phyloP scores from a whole-genome alignment of 2,329 filamentous ascomycete genomes.

The Triangularia setosa region DNA sequence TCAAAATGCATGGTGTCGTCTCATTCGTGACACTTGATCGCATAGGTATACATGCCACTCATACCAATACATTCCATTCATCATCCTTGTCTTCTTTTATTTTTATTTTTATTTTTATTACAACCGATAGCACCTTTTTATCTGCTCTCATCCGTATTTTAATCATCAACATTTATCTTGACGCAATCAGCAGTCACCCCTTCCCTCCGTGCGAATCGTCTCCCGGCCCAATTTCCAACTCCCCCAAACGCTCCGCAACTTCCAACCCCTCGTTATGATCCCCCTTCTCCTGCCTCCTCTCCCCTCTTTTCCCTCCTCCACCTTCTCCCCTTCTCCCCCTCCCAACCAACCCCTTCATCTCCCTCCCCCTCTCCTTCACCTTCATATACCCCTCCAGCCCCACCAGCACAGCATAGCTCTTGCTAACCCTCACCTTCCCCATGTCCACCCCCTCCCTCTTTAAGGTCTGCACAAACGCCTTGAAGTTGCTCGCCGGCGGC shows the following conservation, averaged over 20 bases:
- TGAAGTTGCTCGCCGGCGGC: constrained; percentile 77
- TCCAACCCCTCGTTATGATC: constrained; percentile 3
- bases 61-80: too few relatives aligned
- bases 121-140: too few relatives aligned
- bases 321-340: constrained; percentile 9
- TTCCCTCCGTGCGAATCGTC: not conserved
- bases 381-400: constrained; percentile 72
- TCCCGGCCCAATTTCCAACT: not conserved
- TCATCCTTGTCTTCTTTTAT: too few relatives aligned
- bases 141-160: too few relatives aligned
- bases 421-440: constrained; percentile 71
- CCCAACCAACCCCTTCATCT: constrained; percentile 14
- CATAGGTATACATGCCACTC: too few relatives aligned
- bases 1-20: too few relatives aligned
- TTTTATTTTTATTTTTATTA: too few relatives aligned
- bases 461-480: constrained; percentile 71
- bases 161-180: too few relatives aligned
- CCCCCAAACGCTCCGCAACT: not conserved
- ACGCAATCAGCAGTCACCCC: too few relatives aligned
- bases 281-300: constrained; percentile 2
- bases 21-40: too few relatives aligned
- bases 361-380: constrained; percentile 18
- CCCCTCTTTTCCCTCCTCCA: not conserved
- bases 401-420: constrained; percentile 76
- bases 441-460: constrained; percentile 74